Evolutionary conservation across 192 early-diverging fungal species (phyloP), one percentile per base, ranked within the genome.

Genomic region (Linnemannia zychae): DNA sequence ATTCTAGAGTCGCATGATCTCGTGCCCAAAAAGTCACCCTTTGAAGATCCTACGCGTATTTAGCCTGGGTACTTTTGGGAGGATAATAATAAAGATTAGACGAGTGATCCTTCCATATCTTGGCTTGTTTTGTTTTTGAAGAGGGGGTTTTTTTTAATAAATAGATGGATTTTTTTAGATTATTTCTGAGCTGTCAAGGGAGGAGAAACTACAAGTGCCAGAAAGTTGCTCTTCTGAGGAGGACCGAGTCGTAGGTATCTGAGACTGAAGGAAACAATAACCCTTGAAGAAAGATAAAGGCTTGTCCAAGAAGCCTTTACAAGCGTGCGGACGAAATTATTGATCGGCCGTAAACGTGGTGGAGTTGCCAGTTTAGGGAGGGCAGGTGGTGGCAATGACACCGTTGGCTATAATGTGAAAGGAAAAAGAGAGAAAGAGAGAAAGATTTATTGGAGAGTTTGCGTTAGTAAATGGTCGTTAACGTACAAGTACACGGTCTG

Each of bases 1-100:
- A 50, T 77, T 20, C 47, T 77, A 4, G 75, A 77, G 48, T 69
- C 66, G 22, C 65, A 77, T 67, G 75, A 77, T 28, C 75, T 77
- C 20, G 75, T 77, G n/a, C 67, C 75, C 24, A 68, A 69, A 28
- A 50, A 24, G 18, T 77, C 75, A 9, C 75, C 75, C 1, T 77
- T 77, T 67, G 31, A 67, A 53, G 67, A 77, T 37, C 48, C 75
- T 2, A 46, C 40, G 20, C 37, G 38, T n/a, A 18, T 68, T 38
- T 40, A 68, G 36, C 36, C 66, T 33, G 2, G 37, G 18, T 40
- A 15, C 34, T 15, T 20, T 66, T 36, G 63, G 28, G 13, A 66
- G 63, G 15, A 66, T 1, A 34, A 16, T 12, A 66, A 66, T 31
- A 28, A 36, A 24, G 3, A 36, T n/a, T 66, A 1, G 28, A 66